These are phyloP conservation scores for Annulohypoxylon maeteangense DNA, from an alignment of 495 filamentous ascomycete genomes.

Conservation along the genomic window DNA sequence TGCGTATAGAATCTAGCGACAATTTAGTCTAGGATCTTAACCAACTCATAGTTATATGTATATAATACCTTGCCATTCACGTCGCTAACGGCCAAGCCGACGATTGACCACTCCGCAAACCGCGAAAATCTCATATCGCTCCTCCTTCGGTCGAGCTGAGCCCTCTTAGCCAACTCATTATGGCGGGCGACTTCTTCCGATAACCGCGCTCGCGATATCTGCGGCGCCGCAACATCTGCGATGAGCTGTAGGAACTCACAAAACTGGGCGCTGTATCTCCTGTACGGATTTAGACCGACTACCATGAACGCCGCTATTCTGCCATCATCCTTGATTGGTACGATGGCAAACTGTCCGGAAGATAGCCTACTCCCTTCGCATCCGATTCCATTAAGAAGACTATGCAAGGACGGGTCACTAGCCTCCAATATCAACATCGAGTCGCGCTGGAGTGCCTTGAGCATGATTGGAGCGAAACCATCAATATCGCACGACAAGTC, in stretches of 20 bases:
- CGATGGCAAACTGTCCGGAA: conserved; percentile 47
- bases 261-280: conserved; percentile 54
- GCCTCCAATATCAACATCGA: conserved; percentile 28
- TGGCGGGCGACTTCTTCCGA: conserved; percentile 38
- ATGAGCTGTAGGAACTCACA: conserved; percentile 36
- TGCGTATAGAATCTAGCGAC: conserved; percentile 31
- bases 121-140: conserved; percentile 42
- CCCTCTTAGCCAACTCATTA: conserved; percentile 34
- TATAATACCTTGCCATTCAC: conserved; percentile 26
- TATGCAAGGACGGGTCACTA: conserved; percentile 34
- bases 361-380: conserved; percentile 52
- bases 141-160: conserved; percentile 30
- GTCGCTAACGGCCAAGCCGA: conserved; percentile 35
- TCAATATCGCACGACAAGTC: conserved; percentile 65
- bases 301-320: conserved; percentile 57
- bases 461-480: conserved; percentile 67
- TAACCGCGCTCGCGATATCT: conserved; percentile 31
- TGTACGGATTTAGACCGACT: conserved; percentile 57
- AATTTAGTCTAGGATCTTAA: not conserved
- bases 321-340: conserved; percentile 49
- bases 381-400: conserved; percentile 49
- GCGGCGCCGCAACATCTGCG: conserved; percentile 21
- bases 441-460: conserved; percentile 60
- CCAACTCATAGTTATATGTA: not conserved
- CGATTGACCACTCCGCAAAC: conserved; percentile 39